These are phyloP conservation scores for Aspergillus aculeatus DNA, from an alignment of 2,329 filamentous ascomycete species.

Conservation along the genomic window DNA sequence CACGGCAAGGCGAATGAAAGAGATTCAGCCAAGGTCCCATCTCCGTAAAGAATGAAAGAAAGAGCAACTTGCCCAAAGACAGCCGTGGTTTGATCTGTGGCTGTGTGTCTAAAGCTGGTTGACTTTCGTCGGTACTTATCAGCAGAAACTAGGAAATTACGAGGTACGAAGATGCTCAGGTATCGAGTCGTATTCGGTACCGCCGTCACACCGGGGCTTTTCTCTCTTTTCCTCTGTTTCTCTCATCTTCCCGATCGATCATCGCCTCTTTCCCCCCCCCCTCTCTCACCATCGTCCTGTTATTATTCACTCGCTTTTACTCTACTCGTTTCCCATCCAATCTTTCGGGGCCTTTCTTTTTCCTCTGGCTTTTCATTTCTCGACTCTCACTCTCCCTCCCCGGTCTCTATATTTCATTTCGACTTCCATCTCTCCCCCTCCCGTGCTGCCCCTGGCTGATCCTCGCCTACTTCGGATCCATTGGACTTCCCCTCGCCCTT, in stretches of 20 bases:
- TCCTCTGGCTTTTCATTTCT: not conserved
- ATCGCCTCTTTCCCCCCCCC: not conserved
- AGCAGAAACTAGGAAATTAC: not conserved
- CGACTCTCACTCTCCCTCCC: not conserved
- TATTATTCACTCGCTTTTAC: not conserved
- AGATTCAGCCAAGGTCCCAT: not conserved
- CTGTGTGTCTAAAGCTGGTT: conserved; percentile 1
- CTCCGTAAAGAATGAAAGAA: not conserved
- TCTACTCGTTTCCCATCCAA: not conserved
- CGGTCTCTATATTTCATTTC: not conserved
- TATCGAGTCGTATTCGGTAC: conserved; percentile 9
- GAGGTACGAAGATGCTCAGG: not conserved
- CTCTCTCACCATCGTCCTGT: conserved; percentile 4
- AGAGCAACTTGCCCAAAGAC: not conserved
- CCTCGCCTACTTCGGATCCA: not conserved
- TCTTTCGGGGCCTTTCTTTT: not conserved
- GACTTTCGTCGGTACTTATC: not conserved
- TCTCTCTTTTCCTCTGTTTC: conserved; percentile 3
- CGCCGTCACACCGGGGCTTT: conserved; percentile 7
- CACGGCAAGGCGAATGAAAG: not conserved
- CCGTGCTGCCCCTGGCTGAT: not conserved
- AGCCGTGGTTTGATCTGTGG: conserved; percentile 3
- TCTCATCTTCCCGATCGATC: conserved; percentile 12
- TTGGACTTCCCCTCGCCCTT: not conserved
- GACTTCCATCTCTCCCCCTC: not conserved